Conservation (phyloP, 305 asterid genomes). For the Solanum chacoense region DNA sequence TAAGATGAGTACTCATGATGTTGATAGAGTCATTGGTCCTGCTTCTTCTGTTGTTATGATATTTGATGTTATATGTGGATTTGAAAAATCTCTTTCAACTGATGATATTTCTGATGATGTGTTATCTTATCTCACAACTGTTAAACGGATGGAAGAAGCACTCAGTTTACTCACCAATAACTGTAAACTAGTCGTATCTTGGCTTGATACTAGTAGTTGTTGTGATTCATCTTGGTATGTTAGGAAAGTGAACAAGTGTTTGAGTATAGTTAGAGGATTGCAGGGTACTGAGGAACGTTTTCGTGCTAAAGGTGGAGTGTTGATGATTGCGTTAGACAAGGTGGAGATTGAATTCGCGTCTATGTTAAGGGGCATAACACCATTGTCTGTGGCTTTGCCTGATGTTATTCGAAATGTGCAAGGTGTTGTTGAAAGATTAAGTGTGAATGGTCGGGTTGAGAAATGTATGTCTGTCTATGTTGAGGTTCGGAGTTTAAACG, state of each 20-base stretch:
- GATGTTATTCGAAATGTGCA: conserved; percentile 29
- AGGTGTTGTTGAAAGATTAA: conserved; percentile 37
- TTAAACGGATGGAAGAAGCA: conserved; percentile 50
- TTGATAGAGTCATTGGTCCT: conserved; percentile 49
- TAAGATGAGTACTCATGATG: conserved; percentile 29
- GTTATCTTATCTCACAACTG: conserved; percentile 13
- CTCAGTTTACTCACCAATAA: conserved; percentile 49
- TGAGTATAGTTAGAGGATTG: conserved; percentile 34
- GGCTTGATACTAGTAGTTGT: conserved; percentile 52
- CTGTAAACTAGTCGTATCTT: conserved; percentile 44
- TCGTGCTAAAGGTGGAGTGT: conserved; percentile 23
- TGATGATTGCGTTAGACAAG: conserved; percentile 28
- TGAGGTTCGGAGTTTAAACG: conserved; percentile 40
- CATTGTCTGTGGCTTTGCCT: conserved; percentile 17
- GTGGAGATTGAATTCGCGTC: conserved; percentile 40
- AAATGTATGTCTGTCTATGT: conserved; percentile 37
- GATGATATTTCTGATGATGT: conserved; percentile 23
- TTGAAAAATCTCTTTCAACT: conserved; percentile 24
- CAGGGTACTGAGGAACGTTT: conserved; percentile 22
- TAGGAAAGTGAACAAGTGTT: conserved; percentile 22
- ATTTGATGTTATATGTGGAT: conserved; percentile 37
- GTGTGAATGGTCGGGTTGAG: conserved; percentile 32
- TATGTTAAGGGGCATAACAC: neutral
- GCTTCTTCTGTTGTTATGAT: conserved; percentile 41
- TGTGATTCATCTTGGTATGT: conserved; percentile 19